Evolutionary conservation across 2,329 filamentous ascomycete species (phyloP).

Genomic region (Xylariales sp.): DNA sequence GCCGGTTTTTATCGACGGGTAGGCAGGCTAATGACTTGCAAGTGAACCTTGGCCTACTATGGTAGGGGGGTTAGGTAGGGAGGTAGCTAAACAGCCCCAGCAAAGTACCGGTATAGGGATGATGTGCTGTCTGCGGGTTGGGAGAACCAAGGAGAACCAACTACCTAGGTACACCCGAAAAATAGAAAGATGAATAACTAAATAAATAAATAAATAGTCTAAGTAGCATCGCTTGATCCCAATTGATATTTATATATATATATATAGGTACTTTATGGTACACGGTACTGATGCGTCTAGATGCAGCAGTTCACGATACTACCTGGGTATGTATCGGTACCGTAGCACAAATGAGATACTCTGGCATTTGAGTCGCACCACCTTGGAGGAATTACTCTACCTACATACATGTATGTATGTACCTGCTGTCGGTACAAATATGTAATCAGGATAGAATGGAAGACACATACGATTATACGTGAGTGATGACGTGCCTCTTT

Average conservation of each 20-base stretch:
- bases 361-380: constrained; percentile 19
- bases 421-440: too few relatives aligned
- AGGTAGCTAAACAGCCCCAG: constrained; percentile 3
- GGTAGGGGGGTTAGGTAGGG: not conserved
- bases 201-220: not conserved
- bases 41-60: constrained; percentile 19
- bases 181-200: not conserved
- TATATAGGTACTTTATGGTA: constrained; percentile 8
- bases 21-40: constrained; percentile 32
- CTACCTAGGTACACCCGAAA: not conserved
- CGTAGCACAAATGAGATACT: constrained; percentile 18
- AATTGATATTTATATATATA: constrained; percentile 22
- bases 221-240: constrained; percentile 8
- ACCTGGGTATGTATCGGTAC: not conserved
- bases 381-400: not conserved
- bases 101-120: constrained; percentile 3
- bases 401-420: too few relatives aligned
- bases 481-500: constrained; percentile 9
- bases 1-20: constrained; percentile 31
- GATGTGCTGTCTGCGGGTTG: not conserved
- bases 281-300: constrained; percentile 5
- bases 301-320: constrained; percentile 16
- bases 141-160: not conserved
- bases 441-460: not conserved
- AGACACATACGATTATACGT: not conserved